Evolutionary conservation across 371 early-diverging fungal species (phyloP).

Genomic region (Rhizopus stolonifer): DNA sequence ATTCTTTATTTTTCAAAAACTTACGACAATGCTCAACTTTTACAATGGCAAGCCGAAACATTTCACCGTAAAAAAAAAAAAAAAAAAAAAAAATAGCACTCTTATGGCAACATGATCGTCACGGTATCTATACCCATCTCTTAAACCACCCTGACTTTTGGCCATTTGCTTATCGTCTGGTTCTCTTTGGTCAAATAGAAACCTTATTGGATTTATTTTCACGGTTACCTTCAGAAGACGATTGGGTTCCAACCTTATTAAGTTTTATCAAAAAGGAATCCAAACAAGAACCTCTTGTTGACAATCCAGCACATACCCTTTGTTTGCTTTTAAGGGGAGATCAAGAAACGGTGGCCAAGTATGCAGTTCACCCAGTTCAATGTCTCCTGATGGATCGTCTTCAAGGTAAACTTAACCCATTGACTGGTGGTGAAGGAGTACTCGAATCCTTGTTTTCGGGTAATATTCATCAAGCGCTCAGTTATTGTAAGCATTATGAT

Average conservation of each 20-base stretch:
- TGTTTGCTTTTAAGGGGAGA: not conserved
- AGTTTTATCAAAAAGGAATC: no score
- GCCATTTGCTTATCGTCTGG: constrained; percentile 11
- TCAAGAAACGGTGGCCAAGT: not conserved
- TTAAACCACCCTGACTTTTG: constrained; percentile 15
- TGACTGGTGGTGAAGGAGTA: not conserved
- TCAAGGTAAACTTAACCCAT: not conserved
- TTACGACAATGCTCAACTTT: not conserved
- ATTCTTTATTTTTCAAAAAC: constrained; percentile 8
- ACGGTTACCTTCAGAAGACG: not conserved
- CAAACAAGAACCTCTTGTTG: no score
- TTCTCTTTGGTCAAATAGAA: constrained; percentile 7
- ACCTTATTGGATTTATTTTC: constrained; percentile 1
- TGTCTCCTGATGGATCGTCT: not conserved
- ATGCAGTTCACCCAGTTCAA: not conserved
- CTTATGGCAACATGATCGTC: constrained; percentile 7
- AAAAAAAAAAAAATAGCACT: constrained; percentile 1
- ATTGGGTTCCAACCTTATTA: no score
- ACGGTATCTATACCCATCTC: not conserved
- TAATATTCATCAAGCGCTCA: constrained; percentile 3
- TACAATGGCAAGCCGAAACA: constrained; percentile 13
- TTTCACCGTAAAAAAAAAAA: constrained; percentile 9
- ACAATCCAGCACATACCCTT: not conserved
- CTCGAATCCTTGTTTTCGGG: constrained; percentile 1
- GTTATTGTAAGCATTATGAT: constrained; percentile 7